Evolutionary conservation across 805 yeast species (phyloP).

Genomic region (Candida sphagnicola): DNA sequence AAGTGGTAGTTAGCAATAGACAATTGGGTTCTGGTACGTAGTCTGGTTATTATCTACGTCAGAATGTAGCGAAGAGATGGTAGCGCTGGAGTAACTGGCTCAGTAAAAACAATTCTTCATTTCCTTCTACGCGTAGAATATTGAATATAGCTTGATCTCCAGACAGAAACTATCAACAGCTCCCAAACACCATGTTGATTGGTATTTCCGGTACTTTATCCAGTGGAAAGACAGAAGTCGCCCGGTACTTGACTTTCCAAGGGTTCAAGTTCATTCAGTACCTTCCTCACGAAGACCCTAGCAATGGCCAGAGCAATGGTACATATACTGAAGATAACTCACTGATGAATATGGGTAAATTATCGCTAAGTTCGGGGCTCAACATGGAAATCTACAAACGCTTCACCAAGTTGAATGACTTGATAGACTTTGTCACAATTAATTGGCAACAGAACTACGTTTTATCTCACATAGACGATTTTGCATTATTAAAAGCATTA

Average conservation of each 20-base stretch:
- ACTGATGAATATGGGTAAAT: too few relatives aligned
- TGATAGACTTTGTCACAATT: constrained; percentile 59
- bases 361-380: too few relatives aligned
- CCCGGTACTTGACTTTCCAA: constrained; percentile 49
- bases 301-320: neutral
- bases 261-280: constrained; percentile 43
- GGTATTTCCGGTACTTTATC: constrained; percentile 70
- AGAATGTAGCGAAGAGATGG: too few relatives aligned
- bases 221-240: constrained; percentile 65
- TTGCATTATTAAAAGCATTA: constrained; percentile 42
- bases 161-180: too few relatives aligned
- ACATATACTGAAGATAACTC: constrained; percentile 7
- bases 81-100: too few relatives aligned
- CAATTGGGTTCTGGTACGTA: too few relatives aligned
- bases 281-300: constrained; percentile 1
- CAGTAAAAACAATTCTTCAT: too few relatives aligned
- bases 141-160: too few relatives aligned
- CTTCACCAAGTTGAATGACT: constrained; percentile 39
- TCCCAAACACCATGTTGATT: too few relatives aligned
- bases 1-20: too few relatives aligned
- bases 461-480: constrained; percentile 43
- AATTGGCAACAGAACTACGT: constrained; percentile 67
- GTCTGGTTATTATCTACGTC: too few relatives aligned
- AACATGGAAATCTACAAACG: constrained; percentile 13
- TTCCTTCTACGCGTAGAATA: too few relatives aligned